These are phyloP conservation scores for Parasitella parasitica DNA, from an alignment of 371 early-diverging fungal species.

Conservation along the genomic window DNA sequence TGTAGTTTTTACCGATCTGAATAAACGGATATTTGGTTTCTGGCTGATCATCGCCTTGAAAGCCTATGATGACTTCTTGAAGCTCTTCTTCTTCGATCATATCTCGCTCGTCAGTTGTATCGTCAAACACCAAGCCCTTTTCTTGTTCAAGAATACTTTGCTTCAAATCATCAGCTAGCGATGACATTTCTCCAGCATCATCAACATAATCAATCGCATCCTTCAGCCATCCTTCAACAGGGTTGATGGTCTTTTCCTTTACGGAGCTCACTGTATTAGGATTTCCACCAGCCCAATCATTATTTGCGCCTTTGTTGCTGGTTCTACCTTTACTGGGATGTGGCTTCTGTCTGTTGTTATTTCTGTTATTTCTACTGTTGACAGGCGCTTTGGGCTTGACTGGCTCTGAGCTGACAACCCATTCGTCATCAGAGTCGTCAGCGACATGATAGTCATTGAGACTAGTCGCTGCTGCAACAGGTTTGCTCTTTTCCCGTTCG, in stretches of 20 bases:
- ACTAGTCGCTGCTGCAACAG: constrained; percentile 4
- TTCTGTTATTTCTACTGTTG: neutral
- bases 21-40: constrained; percentile 32
- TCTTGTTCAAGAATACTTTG: constrained; percentile 33
- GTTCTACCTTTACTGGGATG: neutral
- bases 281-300: constrained; percentile 32
- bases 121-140: constrained; percentile 33
- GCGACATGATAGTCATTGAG: neutral
- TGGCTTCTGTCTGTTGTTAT: no score
- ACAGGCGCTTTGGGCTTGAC: neutral
- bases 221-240: constrained; percentile 45
- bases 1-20: constrained; percentile 38
- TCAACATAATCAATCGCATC: constrained; percentile 43
- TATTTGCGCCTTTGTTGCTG: neutral
- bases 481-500: constrained; percentile 32
- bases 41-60: constrained; percentile 37
- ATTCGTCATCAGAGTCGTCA: constrained; percentile 41
- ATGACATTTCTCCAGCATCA: constrained; percentile 4
- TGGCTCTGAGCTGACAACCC: constrained; percentile 30
- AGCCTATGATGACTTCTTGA: constrained; percentile 46
- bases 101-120: constrained; percentile 43
- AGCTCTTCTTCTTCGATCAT: constrained; percentile 60
- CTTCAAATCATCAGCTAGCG: constrained; percentile 21
- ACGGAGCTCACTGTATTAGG: constrained; percentile 17
- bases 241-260: constrained; percentile 24